Percentiles rank a stretch among this genome's conserved stretches.
Conservation (phyloP, 73 alveolate genomes). For the Paramecium octaurelia region DNA sequence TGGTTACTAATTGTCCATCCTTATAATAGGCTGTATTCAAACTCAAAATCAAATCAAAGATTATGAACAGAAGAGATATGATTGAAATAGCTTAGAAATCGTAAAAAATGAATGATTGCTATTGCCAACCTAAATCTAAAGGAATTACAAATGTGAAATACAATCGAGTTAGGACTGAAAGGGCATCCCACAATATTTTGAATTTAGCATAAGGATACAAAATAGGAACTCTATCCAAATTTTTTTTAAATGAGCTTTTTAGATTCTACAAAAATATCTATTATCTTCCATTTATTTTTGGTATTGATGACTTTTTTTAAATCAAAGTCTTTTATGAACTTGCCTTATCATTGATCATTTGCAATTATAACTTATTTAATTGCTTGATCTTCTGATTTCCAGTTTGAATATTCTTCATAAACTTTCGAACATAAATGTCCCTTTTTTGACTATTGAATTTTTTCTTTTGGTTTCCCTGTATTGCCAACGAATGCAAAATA, state of each 20-base stretch:
- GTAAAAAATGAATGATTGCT: not conserved
- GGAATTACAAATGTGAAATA: constrained; percentile 2
- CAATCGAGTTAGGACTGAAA: not conserved
- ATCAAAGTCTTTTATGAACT: not conserved
- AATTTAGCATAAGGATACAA: not conserved
- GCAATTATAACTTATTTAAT: not conserved
- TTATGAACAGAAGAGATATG: not conserved
- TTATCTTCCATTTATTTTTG: not conserved
- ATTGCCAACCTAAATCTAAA: constrained; percentile 17
- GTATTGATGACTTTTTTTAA: not conserved
- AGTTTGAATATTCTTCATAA: not conserved
- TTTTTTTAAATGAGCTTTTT: not conserved
- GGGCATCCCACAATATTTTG: constrained; percentile 10
- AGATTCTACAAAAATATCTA: not conserved
- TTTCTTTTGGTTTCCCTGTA: not conserved
- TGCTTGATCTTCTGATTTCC: not conserved
- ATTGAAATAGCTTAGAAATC: not conserved
- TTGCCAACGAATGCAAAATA: not conserved
- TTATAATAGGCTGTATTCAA: not conserved
- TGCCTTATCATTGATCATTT: constrained; percentile 5
- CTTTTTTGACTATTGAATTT: not conserved
- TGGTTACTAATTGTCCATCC: constrained; percentile 9
- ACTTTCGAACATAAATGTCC: not conserved
- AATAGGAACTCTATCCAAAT: constrained; percentile 12
- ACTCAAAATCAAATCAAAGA: not conserved